Conservation (phyloP, 2,329 filamentous ascomycete genomes). For the Diaporthe caulivora region DNA sequence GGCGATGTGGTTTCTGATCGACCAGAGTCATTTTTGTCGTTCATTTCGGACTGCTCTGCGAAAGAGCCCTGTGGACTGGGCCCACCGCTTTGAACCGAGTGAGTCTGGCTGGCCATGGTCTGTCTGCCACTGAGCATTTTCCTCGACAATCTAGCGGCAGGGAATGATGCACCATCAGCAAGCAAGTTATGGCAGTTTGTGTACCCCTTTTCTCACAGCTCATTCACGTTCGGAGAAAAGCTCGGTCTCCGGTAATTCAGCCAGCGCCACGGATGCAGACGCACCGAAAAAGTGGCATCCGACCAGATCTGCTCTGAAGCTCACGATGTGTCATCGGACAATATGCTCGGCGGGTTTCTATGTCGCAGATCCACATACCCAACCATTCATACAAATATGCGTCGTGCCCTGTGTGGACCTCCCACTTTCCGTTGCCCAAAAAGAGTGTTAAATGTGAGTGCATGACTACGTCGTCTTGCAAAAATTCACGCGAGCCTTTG, state of each 20-base stretch:
- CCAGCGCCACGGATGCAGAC: too few species aligned
- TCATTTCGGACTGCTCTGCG: not conserved
- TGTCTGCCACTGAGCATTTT: not conserved
- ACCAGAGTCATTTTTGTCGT: not conserved
- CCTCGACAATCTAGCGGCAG: not conserved
- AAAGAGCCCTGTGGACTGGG: not conserved
- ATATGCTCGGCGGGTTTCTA: slow-evolving; percentile 3
- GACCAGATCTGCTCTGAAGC: not conserved
- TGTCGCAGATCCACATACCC: not conserved
- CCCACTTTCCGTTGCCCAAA: not conserved
- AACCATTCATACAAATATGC: not conserved
- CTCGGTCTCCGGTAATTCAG: not conserved
- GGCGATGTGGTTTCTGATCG: not conserved
- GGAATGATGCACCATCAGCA: not conserved
- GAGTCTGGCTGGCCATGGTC: not conserved
- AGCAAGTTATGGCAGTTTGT: not conserved
- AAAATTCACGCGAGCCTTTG: not conserved
- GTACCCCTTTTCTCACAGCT: not conserved
- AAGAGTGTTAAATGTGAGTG: not conserved
- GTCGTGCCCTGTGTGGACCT: not conserved
- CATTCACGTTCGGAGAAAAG: not conserved
- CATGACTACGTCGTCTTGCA: not conserved
- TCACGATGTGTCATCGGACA: slow-evolving; percentile 14
- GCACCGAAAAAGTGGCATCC: not conserved
- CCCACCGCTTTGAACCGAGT: not conserved